Base-by-base conservation (phyloP, 805 yeast species). In the Cyberlindnera lachancei region DNA sequence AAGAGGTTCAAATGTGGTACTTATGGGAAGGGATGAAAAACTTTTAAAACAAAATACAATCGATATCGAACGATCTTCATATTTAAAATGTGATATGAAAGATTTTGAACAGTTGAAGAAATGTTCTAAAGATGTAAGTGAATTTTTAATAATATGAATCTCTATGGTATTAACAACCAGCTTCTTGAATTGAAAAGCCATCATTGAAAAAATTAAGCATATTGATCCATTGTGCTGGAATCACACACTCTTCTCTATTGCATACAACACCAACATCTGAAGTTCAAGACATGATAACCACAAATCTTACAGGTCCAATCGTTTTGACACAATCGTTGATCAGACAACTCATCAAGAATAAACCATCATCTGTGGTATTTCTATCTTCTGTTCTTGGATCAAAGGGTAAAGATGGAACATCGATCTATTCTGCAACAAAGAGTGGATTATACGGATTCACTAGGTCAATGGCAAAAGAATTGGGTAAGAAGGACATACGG, bases 381-480 rank as follows among this genome's bases (percentile, higher is more conserved):
- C 55, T 85, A 1, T 71, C 90, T 3, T 82, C 94, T 0, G 65
- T 79, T 7, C 56, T 85, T 15, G 73, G 80, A 0, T 27, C 59
- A 4, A 58, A 64, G 1, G 69, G 65, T 1, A 30, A 43, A 5
- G 66, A 69, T 4, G 94, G 94, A 1, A 67, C 86, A 0, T 40
- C 74, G 0, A 77, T 77, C 0, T 85, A 85, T 44, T 59, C 79
- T 0, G 82, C 87, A 0, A 61, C 80, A 33, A 85, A 85, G 48
- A 76, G 79, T 0, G 95, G 86, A 0, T 46, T 85, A 4, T 56
- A 70, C 29, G 79, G 79, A 4, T 74, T 84, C 44, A 70, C 86
- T 0, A 55, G 61, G 27, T 53, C 78, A 0, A 50, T 82, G 21
- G 80, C 88, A 0, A 44, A 53, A 1, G 95, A 85, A 42, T 48